Evolutionary conservation across 2,329 filamentous ascomycete species (phyloP), one percentile per base, ranked within the genome.

Genomic region (Talaromyces atroroseus): DNA sequence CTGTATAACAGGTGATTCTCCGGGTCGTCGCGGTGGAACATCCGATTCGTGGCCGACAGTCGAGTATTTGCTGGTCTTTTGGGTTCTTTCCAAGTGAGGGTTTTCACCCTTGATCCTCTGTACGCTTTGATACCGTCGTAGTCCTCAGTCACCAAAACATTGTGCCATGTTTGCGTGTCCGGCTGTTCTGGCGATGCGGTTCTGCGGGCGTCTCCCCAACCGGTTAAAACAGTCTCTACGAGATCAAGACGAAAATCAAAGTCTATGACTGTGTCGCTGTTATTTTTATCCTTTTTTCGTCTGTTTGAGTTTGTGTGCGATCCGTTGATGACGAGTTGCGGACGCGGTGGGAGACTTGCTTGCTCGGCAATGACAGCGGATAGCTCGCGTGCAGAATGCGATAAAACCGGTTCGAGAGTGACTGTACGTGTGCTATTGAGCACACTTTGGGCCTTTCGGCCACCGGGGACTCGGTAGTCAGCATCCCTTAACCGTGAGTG

Each of bases 281-380:
- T 61, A 4, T 55, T 64, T 14, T 59, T 61, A 16, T 62, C 60
- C n/a, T 65, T 62, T 20, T 64, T 62, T 49, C 58, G 52, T 29
- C 62, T 59, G 11, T 54, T 52, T 4, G 50, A 76, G 65, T 81
- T 72, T 12, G 63, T 70, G 67, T 86, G 83, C 3, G 76, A 77
- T 52, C 84, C 84, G 32, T 74, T 71, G 44, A 86, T 68, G 49
- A 74, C 75, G 8, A 85, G 74, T 52, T 72, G 77, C 0, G 79
- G 78, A n/a, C 80, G 76, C 0, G 82, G 82, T 4, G 83, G 82
- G 10, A 73, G 65, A 26, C 63, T 63, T 24, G 80, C 74, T 47
- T 80, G 77, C 6, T 67, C 62, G 1, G 62, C 63, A 59, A 84
- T 69, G 60, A 80, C 75, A 12, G 65, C 57, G 57, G 79, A 71